phyloP scores from a whole-genome alignment of 371 early-diverging fungal species.

The Quaeritorhiza haematococci region DNA sequence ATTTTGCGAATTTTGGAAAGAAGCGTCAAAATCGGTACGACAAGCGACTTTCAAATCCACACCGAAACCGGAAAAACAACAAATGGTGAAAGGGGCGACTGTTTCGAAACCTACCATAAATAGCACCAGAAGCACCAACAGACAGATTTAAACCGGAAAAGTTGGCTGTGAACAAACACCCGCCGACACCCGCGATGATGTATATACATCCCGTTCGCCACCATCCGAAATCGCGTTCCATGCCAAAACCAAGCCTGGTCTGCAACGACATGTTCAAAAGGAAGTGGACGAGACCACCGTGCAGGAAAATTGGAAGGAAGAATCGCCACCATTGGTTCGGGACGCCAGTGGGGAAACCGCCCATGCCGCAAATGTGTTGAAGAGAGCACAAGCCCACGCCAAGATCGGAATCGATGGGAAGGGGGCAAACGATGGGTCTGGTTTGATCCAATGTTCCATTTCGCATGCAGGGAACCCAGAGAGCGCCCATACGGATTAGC shows the following conservation, averaged over 20 bases:
- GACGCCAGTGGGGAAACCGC: conserved; percentile 16
- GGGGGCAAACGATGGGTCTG: not conserved
- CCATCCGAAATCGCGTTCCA: conserved; percentile 74
- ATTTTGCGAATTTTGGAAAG: not conserved
- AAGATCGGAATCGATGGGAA: not conserved
- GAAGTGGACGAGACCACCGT: conserved; percentile 78
- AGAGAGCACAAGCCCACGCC: conserved; percentile 26
- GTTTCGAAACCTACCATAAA: conserved; percentile 58
- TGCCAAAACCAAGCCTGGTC: conserved; percentile 59
- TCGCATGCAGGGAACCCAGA: conserved; percentile 50
- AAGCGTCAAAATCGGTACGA: not conserved
- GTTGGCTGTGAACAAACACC: conserved; percentile 76
- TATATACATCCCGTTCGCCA: conserved; percentile 71
- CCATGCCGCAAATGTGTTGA: conserved; percentile 35
- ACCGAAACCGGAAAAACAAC: not conserved
- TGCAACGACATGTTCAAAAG: conserved; percentile 72
- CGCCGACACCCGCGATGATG: conserved; percentile 68
- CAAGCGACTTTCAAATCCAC: not conserved
- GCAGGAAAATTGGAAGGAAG: conserved; percentile 77
- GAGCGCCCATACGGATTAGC: conserved; percentile 47
- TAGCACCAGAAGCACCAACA: conserved; percentile 78
- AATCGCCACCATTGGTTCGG: conserved; percentile 78
- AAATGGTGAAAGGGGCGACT: not conserved
- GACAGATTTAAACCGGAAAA: conserved; percentile 50
- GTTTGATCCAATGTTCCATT: conserved; percentile 7